Evolutionary conservation across 2,329 filamentous ascomycete genomes (phyloP), one percentile per base, ranked within the genome.

Genomic region (Epichloe bromicola): DNA sequence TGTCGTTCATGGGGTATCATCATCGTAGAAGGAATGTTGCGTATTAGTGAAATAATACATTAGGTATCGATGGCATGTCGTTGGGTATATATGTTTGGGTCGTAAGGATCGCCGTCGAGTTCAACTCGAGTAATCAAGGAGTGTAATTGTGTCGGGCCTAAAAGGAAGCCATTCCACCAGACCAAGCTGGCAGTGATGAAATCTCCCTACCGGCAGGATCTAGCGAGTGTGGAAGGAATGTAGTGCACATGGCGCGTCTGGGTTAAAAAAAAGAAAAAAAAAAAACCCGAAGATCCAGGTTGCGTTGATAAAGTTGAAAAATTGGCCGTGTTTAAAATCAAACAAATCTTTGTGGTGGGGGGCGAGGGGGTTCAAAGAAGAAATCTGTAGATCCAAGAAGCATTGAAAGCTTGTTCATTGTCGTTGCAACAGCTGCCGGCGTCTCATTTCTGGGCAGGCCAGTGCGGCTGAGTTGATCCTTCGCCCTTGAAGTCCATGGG

Each of bases 161-260:
- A 12, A 34, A 23, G 12, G 15, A 26, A 30, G n/a, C 19, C 41
- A 43, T 15, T 7, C 41, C 19, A 26, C 15, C 43, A 42, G 19
- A 20, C 40, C 19, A 14, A 20, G 45, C 45, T 47, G 37, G 36
- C 8, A 15, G 17, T 33, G 23, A 34, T 33, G 40, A 8, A 26
- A n/a, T 45, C 17, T 34, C 23, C 11, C 15, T 5, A 14, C 17
- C 10, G 30, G 15, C 43, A 23, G 23, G 54, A 58, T 65, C 43
- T 43, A 64, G 63, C 65, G 63, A 67, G 61, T 56, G 63, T 65
- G 52, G 54, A 67, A 66, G 61, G 64, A 67, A 57, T 61, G 65
- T 63, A 54, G 42, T 60, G 58, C 66, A 67, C 65, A 66, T 64
- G 60, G 63, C 62, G 63, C 61, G 62, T 61, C 59, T 60, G 63